Conservation (phyloP, 2,329 filamentous ascomycete genomes). For the Drechmeria coniospora region DNA sequence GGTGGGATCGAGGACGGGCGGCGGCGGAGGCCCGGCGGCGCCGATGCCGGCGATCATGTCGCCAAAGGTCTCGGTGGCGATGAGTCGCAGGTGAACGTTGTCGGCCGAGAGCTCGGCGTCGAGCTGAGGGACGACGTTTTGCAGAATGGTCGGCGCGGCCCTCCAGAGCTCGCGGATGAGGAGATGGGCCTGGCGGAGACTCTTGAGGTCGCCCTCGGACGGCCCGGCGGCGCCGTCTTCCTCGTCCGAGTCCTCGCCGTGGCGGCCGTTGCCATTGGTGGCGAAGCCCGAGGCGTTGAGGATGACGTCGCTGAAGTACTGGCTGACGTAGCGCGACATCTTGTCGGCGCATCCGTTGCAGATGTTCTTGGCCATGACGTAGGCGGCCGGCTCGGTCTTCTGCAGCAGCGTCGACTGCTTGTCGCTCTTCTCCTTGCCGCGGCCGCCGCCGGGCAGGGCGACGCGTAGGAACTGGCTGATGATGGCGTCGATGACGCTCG, state of each 20-base stretch:
- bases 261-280: conserved; percentile 40
- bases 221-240: conserved; percentile 45
- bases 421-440: conserved; percentile 49
- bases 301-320: conserved; percentile 95
- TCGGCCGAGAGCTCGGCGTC: conserved; percentile 87
- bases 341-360: conserved; percentile 83
- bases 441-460: conserved; percentile 51
- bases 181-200: conserved; percentile 77
- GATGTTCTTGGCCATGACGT: conserved; percentile 90
- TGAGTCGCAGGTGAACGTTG: conserved; percentile 67
- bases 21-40: conserved; percentile 68
- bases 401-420: conserved; percentile 72
- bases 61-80: conserved; percentile 87
- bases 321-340: conserved; percentile 86
- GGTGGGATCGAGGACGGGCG: conserved; percentile 59
- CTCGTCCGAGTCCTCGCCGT: conserved; percentile 48
- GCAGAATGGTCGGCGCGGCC: conserved; percentile 71
- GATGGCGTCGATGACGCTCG: conserved; percentile 77
- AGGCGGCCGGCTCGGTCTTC: conserved; percentile 81
- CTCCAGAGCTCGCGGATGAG: conserved; percentile 88
- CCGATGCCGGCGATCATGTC: conserved; percentile 92
- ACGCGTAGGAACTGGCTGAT: conserved; percentile 91
- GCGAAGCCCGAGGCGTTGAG: conserved; percentile 61
- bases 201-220: conserved; percentile 71
- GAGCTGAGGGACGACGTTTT: conserved; percentile 86